Conservation (phyloP, 177 flowering plant species). For the Vitis hybrid region DNA sequence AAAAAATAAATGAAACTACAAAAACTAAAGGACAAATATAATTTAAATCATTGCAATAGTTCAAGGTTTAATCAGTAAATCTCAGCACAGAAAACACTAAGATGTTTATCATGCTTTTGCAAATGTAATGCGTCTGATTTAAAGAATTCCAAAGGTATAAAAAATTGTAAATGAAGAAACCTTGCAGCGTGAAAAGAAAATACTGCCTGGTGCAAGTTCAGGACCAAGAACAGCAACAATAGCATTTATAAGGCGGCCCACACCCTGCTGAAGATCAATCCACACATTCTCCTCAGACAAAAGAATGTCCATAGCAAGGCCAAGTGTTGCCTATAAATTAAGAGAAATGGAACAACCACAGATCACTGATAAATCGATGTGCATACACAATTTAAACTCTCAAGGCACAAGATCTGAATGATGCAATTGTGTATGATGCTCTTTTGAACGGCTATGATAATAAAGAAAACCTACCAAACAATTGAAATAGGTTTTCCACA, state of each 20-base stretch:
- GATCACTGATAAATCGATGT: conserved; percentile 1
- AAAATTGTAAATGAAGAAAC: conserved; percentile 26
- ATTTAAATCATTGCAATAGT: not conserved
- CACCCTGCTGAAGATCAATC: conserved; percentile 86
- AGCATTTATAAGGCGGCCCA: conserved; percentile 95
- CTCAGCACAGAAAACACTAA: no score
- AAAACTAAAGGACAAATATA: not conserved
- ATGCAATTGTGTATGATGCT: not conserved
- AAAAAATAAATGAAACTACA: not conserved
- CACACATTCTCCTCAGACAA: conserved; percentile 84
- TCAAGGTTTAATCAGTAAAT: no score
- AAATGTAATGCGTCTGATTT: not conserved
- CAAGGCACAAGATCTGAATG: not conserved
- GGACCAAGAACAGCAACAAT: conserved; percentile 98
- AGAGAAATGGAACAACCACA: not conserved
- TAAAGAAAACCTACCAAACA: not conserved
- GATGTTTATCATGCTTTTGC: not conserved
- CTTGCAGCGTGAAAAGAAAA: conserved; percentile 98
- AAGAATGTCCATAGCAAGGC: conserved; percentile 85
- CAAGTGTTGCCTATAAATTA: conserved; percentile 68
- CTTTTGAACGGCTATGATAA: not conserved
- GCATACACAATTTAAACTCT: not conserved
- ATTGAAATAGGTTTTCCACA: not conserved
- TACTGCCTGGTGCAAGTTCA: conserved; percentile 95
- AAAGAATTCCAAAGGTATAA: not conserved